Evolutionary conservation across 345 rosid species (phyloP).

Genomic region (Schrenkiella parvula): DNA sequence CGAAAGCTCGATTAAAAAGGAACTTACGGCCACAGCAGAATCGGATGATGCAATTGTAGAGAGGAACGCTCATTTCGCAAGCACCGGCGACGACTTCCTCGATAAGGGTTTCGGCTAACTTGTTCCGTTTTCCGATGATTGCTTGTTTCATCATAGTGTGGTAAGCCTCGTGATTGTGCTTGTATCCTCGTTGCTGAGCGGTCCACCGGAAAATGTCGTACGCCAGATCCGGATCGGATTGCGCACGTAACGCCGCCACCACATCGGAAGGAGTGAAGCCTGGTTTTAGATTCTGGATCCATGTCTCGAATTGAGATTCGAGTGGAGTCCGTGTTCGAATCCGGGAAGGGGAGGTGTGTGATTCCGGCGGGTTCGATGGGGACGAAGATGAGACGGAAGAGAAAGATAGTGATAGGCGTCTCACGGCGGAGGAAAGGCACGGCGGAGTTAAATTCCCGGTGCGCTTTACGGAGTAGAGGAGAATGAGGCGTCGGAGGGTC

Average conservation of each 20-base stretch:
- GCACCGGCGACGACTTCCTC: constrained; percentile 91
- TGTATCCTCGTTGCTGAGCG: constrained; percentile 63
- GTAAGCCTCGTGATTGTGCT: constrained; percentile 62
- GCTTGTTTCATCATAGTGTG: constrained; percentile 56
- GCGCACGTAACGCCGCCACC: constrained; percentile 60
- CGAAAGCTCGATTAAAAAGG: constrained; percentile 69
- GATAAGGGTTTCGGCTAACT: constrained; percentile 60
- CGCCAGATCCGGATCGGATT: constrained; percentile 83
- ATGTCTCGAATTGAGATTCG: constrained; percentile 72
- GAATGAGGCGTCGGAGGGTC: constrained; percentile 36
- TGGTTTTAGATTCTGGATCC: constrained; percentile 75
- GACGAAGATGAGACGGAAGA: constrained; percentile 27
- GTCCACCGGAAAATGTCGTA: constrained; percentile 95
- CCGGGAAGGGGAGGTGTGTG: constrained; percentile 24
- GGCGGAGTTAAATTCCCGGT: background rate
- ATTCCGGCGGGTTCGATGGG: background rate
- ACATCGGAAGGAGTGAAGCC: constrained; percentile 76
- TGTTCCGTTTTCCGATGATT: constrained; percentile 59
- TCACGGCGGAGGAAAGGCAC: constrained; percentile 21
- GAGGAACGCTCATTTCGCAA: constrained; percentile 62
- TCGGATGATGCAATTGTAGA: constrained; percentile 60
- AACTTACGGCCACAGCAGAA: constrained; percentile 84
- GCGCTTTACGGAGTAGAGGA: constrained; percentile 8
- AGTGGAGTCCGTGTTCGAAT: constrained; percentile 65
- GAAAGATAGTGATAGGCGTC: background rate